Base-by-base conservation (phyloP, 805 yeast species). In the Candida saitoana region DNA sequence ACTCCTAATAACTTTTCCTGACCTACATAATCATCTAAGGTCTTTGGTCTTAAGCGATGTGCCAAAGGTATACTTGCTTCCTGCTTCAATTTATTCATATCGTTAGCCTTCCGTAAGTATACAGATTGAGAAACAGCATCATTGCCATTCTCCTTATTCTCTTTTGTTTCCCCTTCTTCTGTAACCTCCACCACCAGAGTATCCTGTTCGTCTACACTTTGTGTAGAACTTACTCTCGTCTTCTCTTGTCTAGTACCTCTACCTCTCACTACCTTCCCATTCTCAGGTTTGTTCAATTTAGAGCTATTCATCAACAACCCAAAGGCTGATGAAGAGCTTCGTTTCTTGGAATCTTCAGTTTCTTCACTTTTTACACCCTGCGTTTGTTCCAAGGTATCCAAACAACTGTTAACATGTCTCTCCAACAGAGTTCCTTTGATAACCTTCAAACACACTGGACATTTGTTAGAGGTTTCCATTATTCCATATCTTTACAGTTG, bases 1-100 rank as follows among this genome's bases (percentile, higher is more conserved):
- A 56, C 53, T 1, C 69, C 71, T 11, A 67, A 57, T n/a, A 67
- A 55, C 46, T 60, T 62, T 27, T 67, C 73, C 45, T 69, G 75
- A 9, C 75, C 75, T 43, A 49, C 54, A 40, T 65, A 69, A 33
- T 68, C 74, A 33, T 61, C 66, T 12, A 69, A 51, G 3, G 59
- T 47, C 24, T 51, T 58, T 0, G 75, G 75, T 17, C 74, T 50
- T 4, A 69, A 55, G 33, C 73, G 45, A 36, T 69, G 73, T 2
- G 75, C 73, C 8, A 69, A 47, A 0, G 75, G 75, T 4, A 59
- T 40, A 22, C 43, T 39, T 1, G 63, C 48, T 5, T 55, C 57
- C 37, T 52, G 38, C 36, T 48, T 48, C 19, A 60, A 34, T 29
- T 47, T 49, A 5, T 29, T 19, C 2, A 46, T 12, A 9, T 48